Conservation (phyloP, 2,329 filamentous ascomycete genomes). For the Exophiala viscosa region DNA sequence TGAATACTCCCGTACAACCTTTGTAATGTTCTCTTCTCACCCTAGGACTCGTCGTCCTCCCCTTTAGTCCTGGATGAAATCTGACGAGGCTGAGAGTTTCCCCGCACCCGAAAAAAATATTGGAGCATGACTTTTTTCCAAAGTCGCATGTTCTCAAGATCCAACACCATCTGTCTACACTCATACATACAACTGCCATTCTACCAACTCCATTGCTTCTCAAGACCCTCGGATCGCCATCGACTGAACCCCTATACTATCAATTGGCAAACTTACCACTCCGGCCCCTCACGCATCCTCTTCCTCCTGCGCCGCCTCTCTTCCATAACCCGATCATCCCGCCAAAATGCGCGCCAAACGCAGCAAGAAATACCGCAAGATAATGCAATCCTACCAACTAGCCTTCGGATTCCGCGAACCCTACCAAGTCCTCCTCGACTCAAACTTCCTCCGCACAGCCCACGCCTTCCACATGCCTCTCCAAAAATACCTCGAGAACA, state of each 20-base stretch:
- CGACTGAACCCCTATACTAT: too few relatives aligned
- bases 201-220: too few relatives aligned
- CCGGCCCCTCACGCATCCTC: background rate
- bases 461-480: conserved; percentile 86
- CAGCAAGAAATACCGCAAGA: conserved; percentile 75
- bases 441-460: conserved; percentile 77
- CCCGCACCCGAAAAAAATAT: background rate
- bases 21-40: too few relatives aligned
- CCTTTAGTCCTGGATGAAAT: background rate
- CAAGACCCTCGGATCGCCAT: too few relatives aligned
- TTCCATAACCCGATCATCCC: conserved; percentile 10
- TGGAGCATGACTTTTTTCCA: background rate
- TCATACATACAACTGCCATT: too few relatives aligned
- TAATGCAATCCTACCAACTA: conserved; percentile 87
- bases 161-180: background rate
- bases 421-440: conserved; percentile 88
- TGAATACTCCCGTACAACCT: background rate
- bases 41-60: too few relatives aligned
- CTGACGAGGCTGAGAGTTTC: background rate
- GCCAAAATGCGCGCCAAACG: conserved; percentile 64
- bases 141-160: background rate
- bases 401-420: conserved; percentile 89
- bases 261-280: too few relatives aligned
- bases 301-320: background rate
- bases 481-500: conserved; percentile 69